Evolutionary conservation across 768 basidiomycete species (phyloP), one percentile per base, ranked within the genome.

Genomic region (Leccinum disarticulatum): DNA sequence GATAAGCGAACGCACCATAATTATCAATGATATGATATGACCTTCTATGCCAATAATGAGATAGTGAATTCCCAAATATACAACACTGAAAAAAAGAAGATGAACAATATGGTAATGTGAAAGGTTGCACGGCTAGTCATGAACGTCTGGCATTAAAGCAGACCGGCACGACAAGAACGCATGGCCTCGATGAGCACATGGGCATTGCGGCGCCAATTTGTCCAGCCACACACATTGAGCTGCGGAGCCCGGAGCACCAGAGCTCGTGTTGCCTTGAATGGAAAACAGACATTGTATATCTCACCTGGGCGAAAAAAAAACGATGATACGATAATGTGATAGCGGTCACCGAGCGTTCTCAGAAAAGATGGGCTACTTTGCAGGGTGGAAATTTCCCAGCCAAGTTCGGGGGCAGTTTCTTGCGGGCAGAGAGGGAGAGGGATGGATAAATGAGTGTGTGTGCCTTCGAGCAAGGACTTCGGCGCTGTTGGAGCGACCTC

Each of bases 251-350:
- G 1, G 46, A 41, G 35, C 13, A 27, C 56, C 33, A 30, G 38
- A 13, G 49, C 48, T 6, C 35, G 27, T 28, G 27, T 31, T 46
- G 8, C n/a, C 25, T 59, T n/a, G 3, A 17, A 41, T 22, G 48
- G 22, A 35, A 59, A 55, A 65, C 33, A 22, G 36, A 46, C 6
- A 36, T 15, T 36, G 36, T 36, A 36, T 30, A 25, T 36, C 54
- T 65, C 43, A 68, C 67, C 65, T 68, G 22, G 48, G 13, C 51
- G 3, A 51, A 31, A 27, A 51, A 51, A 28, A 25, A 51, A 28
- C 7, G 3, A 22, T 1, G 38, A 51, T 30, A 41, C 55, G 22
- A 13, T 54, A 46, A 33, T 33, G 11, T 11, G 11, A 33, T 33
- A 33, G 31, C 31, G 31, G 31, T 33, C 31, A 33, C 31, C 31